Base-by-base conservation (phyloP, 352 stramenopile species). In the Phytophthora megakarya region DNA sequence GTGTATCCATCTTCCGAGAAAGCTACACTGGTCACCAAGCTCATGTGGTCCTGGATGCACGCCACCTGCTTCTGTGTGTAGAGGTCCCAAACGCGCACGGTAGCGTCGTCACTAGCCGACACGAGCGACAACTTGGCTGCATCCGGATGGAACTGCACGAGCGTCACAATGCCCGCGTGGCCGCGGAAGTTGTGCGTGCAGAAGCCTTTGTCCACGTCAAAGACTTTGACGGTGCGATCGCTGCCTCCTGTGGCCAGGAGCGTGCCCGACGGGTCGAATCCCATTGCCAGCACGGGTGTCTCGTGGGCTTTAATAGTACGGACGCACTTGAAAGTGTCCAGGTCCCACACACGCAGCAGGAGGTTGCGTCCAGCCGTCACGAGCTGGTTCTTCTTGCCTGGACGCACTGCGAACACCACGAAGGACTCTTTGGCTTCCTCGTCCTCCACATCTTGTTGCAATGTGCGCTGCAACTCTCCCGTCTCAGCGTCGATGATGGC, bases 161-260 rank as follows among this genome's bases (percentile, higher is more conserved):
- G 74, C 28, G 83, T 93, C 40, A 98, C 86, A 57, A 98, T 94
- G 38, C 79, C 93, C 11, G 71, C 52, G 63, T 98, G 92, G 9
- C 81, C 77, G 26, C 78, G 81, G 65, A 98, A 98, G 76, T 93
- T 97, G 81, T 98, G 94, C 52, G 94, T 98, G 72, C 88, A 97
- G 71, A 89, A 97, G 25, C 90, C 93, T 68, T 95, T 91, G 56
- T 96, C 82, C 23, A 98, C 81, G 72, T 98, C 92, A 54, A 96
- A 98, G 22, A 98, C 93, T 60, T 98, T 97, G 38, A 98, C 96
- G 1, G 86, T 90, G 45, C 96, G 94, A 76, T 99, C 97, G 26
- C 97, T 96, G 21, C 95, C 96, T 63, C 95, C 97, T 1, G 97
- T 99, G 8, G 96, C 96, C 9, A 99, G 75, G 60, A 99, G 73